Evolutionary conservation across 2,329 filamentous ascomycete species (phyloP).

Genomic region (Fusarium continuum): DNA sequence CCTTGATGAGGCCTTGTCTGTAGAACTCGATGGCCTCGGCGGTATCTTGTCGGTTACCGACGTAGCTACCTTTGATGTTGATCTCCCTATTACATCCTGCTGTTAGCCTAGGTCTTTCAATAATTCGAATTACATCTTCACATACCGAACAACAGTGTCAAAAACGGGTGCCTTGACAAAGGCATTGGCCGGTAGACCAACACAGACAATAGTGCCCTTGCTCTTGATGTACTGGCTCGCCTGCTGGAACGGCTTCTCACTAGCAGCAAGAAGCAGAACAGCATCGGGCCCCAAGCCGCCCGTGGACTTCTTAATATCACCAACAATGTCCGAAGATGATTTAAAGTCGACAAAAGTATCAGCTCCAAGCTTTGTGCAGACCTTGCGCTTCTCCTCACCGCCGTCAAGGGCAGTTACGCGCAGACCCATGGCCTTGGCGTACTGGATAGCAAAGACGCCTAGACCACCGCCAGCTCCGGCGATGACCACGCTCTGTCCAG

Average conservation of each 20-base stretch:
- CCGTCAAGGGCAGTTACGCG: constrained; percentile 80
- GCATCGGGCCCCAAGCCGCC: constrained; percentile 85
- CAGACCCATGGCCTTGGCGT: constrained; percentile 87
- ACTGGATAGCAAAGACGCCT: constrained; percentile 79
- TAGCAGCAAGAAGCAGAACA: constrained; percentile 83
- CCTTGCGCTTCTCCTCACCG: constrained; percentile 80
- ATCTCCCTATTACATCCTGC: constrained; percentile 68
- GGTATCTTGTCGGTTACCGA: constrained; percentile 86
- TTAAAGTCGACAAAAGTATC: constrained; percentile 80
- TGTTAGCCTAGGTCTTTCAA: background rate
- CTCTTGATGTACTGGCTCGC: constrained; percentile 84
- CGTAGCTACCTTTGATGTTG: constrained; percentile 87
- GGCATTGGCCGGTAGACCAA: constrained; percentile 84
- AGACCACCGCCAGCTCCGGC: constrained; percentile 85
- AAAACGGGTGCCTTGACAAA: constrained; percentile 85
- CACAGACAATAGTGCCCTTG: constrained; percentile 81
- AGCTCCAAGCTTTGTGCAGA: constrained; percentile 75
- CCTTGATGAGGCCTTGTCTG: constrained; percentile 80
- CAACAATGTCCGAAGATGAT: constrained; percentile 76
- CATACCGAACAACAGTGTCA: constrained; percentile 72
- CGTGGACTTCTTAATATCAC: constrained; percentile 74
- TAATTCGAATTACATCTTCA: fast-evolving
- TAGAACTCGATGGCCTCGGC: constrained; percentile 90
- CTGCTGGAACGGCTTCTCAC: constrained; percentile 91
- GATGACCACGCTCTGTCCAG: constrained; percentile 80